Conservation (phyloP, 2,329 filamentous ascomycete genomes). For the Ophiognomonia clavigignenti-juglandacearum region DNA sequence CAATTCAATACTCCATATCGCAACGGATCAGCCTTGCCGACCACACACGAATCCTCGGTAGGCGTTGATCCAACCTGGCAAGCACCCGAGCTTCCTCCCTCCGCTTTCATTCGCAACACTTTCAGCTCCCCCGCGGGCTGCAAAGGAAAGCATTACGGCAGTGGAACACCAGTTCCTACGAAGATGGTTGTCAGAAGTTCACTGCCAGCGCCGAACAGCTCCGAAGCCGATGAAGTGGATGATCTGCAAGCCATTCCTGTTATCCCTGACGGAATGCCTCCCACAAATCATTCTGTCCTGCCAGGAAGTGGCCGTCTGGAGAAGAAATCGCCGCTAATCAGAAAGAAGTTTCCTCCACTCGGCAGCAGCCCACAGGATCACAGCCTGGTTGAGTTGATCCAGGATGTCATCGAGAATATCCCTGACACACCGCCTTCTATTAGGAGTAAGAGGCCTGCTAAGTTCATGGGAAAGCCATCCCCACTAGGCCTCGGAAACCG, state of each 20-base stretch:
- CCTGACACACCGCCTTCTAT: conserved; percentile 4
- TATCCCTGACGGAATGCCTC: too few species aligned
- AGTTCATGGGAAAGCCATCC: background rate
- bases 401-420: conserved; percentile 12
- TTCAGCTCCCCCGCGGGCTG: conserved; percentile 1
- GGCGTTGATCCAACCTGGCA: conserved; percentile 33
- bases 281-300: too few species aligned
- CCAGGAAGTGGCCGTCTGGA: background rate
- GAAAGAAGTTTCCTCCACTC: conserved; percentile 6
- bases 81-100: conserved; percentile 28
- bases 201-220: conserved; percentile 11
- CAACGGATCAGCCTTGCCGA: conserved; percentile 3
- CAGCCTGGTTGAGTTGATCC: conserved; percentile 9
- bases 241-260: conserved; percentile 19
- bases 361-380: conserved; percentile 12
- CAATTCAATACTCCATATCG: conserved; percentile 9
- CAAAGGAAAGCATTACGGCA: background rate
- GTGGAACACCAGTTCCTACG: conserved; percentile 1
- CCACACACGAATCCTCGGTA: conserved; percentile 15
- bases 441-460: background rate
- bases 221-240: conserved; percentile 26
- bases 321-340: conserved; percentile 10
- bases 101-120: conserved; percentile 15
- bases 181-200: conserved; percentile 15
- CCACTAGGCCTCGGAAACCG: background rate